These are phyloP conservation scores for Ricinus communis DNA, from an alignment of 345 rosid genomes.

Conservation along the genomic window DNA sequence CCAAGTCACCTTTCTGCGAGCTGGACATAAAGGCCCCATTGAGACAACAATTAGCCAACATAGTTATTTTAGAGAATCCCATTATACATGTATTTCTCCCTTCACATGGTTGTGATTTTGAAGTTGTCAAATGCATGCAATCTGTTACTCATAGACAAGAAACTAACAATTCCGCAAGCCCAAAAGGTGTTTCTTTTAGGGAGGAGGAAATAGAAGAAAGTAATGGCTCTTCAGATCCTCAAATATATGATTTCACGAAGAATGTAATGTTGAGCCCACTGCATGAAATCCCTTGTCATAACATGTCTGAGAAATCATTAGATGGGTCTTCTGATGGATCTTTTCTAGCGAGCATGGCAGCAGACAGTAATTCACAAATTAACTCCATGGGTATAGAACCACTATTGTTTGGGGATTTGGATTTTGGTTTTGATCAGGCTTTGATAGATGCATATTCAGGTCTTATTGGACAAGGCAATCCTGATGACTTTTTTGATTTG, in stretches of 20 bases:
- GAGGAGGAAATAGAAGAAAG: constrained; percentile 76
- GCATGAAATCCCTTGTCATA: constrained; percentile 19
- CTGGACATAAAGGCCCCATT: constrained; percentile 60
- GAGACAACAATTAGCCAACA: constrained; percentile 56
- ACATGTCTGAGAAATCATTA: constrained; percentile 19
- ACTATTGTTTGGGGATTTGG: constrained; percentile 34
- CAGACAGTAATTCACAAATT: constrained; percentile 12
- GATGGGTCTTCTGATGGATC: constrained; percentile 17
- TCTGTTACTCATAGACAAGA: constrained; percentile 22
- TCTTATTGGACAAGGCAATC: constrained; percentile 59
- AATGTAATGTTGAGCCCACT: constrained; percentile 25
- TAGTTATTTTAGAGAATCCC: constrained; percentile 74
- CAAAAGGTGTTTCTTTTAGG: constrained; percentile 47
- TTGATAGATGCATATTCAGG: constrained; percentile 65
- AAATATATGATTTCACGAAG: constrained; percentile 44
- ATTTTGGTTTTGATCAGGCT: constrained; percentile 64
- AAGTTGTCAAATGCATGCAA: constrained; percentile 44
- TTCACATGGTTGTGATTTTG: constrained; percentile 56
- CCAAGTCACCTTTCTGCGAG: constrained; percentile 61
- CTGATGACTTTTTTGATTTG: constrained; percentile 67
- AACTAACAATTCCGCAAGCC: constrained; percentile 27
- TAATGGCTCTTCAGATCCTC: constrained; percentile 38
- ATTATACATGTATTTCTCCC: constrained; percentile 84
- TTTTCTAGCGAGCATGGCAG: constrained; percentile 14
- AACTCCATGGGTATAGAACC: constrained; percentile 13